Evolutionary conservation across 345 rosid genomes (phyloP).

Genomic region (Excoecaria cochinchinensis): DNA sequence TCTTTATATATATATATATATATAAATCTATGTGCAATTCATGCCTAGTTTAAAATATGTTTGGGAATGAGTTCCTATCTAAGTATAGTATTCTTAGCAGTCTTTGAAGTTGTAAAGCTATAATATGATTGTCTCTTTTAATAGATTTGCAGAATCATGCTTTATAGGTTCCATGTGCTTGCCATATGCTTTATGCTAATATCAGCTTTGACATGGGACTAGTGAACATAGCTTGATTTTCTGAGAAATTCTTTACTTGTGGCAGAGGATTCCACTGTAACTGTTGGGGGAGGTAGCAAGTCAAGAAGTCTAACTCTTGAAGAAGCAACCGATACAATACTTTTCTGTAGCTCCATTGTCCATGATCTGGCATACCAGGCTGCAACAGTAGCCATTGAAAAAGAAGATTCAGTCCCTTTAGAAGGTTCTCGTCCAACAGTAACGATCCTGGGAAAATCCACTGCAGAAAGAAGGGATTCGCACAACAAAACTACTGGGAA

Average conservation of each 20-base stretch:
- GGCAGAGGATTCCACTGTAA: conserved; percentile 69
- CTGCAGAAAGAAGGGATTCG: conserved; percentile 44
- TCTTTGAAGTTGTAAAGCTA: no score
- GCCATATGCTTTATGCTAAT: no score
- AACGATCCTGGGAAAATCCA: conserved; percentile 67
- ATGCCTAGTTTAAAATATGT: no score
- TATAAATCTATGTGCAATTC: no score
- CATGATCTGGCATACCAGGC: conserved; percentile 85
- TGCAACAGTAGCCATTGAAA: conserved; percentile 75
- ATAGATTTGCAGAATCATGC: no score
- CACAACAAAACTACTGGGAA: conserved; percentile 51
- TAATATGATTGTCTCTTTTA: no score
- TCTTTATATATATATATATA: no score
- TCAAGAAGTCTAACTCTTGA: conserved; percentile 86
- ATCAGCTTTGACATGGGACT: neutral
- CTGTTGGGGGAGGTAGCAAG: conserved; percentile 58
- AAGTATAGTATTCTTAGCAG: no score
- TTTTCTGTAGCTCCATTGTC: conserved; percentile 92
- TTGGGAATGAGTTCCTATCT: no score
- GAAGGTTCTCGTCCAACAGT: conserved; percentile 70
- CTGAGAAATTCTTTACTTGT: conserved; percentile 25
- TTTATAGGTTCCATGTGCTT: no score
- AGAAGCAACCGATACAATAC: conserved; percentile 92
- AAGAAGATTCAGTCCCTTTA: conserved; percentile 43
- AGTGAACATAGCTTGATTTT: conserved; percentile 10